phyloP scores from a whole-genome alignment of 306 rosid species.

The Pyrus communis region DNA sequence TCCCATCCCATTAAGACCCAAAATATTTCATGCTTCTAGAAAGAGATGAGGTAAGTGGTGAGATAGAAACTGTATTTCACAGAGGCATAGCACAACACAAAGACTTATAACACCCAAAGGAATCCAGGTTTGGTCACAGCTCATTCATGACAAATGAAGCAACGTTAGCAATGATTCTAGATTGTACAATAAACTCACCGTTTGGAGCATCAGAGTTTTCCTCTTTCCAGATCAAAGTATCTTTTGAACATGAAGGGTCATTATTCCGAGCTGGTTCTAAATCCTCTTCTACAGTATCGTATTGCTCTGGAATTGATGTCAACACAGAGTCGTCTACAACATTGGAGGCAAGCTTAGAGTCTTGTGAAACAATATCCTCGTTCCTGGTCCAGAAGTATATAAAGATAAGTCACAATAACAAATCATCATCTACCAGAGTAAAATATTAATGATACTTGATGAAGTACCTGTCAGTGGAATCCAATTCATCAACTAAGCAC shows the following conservation, averaged over 20 bases:
- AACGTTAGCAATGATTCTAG: slow-evolving; percentile 2
- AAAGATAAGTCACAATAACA: slow-evolving; percentile 3
- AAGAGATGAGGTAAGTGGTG: not conserved
- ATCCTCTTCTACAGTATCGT: slow-evolving; percentile 14
- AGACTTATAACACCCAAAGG: not conserved
- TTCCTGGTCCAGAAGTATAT: slow-evolving; percentile 39
- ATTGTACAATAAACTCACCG: slow-evolving; percentile 48
- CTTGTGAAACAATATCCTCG: slow-evolving; percentile 24
- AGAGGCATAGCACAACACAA: not conserved
- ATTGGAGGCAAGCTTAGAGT: slow-evolving; percentile 24
- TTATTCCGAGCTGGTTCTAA: slow-evolving; percentile 31
- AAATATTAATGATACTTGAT: not conserved
- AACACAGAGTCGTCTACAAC: slow-evolving; percentile 28
- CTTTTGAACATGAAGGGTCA: slow-evolving; percentile 29
- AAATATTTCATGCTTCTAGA: not conserved
- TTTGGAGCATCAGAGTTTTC: slow-evolving; percentile 71
- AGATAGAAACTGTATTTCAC: not conserved
- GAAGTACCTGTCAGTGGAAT: slow-evolving; percentile 44
- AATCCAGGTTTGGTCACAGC: not conserved
- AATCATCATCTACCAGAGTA: not conserved
- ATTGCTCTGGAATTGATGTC: slow-evolving; percentile 25
- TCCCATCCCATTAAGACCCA: not conserved
- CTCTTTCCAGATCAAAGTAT: slow-evolving; percentile 49
- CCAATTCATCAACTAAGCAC: slow-evolving; percentile 29
- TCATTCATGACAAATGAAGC: slow-evolving; percentile 5